phyloP scores from a whole-genome alignment of 2,329 filamentous ascomycete species.

The Alternaria rosae region DNA sequence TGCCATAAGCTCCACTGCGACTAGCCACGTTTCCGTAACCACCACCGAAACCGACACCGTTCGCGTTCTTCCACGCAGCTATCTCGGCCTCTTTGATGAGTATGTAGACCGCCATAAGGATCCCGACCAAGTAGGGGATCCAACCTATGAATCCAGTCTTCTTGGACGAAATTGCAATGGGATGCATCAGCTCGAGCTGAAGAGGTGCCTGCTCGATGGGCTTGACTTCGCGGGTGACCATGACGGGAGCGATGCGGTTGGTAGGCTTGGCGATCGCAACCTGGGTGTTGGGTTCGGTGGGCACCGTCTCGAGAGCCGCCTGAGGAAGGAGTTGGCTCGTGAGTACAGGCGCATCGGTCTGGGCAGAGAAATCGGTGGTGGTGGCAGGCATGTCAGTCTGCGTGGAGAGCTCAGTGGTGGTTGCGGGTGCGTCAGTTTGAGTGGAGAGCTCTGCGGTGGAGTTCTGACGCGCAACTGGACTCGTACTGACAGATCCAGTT shows the following conservation, averaged over 20 bases:
- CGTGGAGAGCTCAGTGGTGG: not conserved
- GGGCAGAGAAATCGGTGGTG: not conserved
- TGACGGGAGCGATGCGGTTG: constrained; percentile 6
- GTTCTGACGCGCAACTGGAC: constrained; percentile 3
- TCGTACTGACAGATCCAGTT: constrained; percentile 6
- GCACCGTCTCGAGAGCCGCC: constrained; percentile 1
- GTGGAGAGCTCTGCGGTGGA: not conserved
- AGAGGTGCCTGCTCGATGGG: constrained; percentile 5
- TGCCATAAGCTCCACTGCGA: constrained; percentile 19
- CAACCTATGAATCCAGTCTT: constrained; percentile 1
- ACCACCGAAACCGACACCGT: constrained; percentile 15
- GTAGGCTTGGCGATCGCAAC: not conserved
- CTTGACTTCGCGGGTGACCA: constrained; percentile 5
- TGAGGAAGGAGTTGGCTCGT: not conserved
- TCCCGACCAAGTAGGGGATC: constrained; percentile 4
- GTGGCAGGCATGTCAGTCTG: constrained; percentile 8
- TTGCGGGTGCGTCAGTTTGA: constrained; percentile 13
- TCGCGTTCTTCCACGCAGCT: constrained; percentile 19
- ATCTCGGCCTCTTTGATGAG: constrained; percentile 13
- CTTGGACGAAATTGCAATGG: not conserved
- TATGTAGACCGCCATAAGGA: constrained; percentile 12
- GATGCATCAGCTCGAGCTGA: not conserved
- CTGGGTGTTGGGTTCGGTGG: constrained; percentile 3
- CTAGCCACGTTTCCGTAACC: constrained; percentile 18
- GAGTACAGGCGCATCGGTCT: constrained; percentile 7